These are phyloP conservation scores for Imleria badia DNA, from an alignment of 768 basidiomycete species.

Conservation along the genomic window DNA sequence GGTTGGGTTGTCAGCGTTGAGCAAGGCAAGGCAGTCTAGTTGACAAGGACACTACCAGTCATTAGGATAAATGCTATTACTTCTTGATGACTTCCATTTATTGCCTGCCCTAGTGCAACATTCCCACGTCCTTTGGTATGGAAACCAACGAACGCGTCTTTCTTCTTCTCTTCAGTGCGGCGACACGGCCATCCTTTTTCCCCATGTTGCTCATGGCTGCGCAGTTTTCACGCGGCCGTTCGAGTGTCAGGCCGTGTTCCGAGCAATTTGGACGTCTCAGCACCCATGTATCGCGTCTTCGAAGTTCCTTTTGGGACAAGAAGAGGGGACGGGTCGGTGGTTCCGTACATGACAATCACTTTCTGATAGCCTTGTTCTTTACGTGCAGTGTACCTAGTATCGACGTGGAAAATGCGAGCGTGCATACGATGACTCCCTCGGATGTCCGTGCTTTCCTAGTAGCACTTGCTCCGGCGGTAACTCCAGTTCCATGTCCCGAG, in stretches of 20 bases:
- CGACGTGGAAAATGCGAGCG: no score
- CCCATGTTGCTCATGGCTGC: slow-evolving; percentile 90
- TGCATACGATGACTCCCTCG: no score
- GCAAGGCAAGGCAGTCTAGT: no score
- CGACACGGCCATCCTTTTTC: slow-evolving; percentile 76
- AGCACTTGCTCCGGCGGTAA: no score
- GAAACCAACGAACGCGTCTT: neutral
- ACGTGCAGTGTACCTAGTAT: neutral
- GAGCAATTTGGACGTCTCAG: slow-evolving; percentile 79
- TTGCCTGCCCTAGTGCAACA: slow-evolving; percentile 21
- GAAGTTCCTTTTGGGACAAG: slow-evolving; percentile 28
- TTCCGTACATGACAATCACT: slow-evolving; percentile 38
- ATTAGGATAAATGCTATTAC: no score
- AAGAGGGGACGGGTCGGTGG: slow-evolving; percentile 79
- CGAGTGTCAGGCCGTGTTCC: slow-evolving; percentile 87
- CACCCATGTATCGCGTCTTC: slow-evolving; percentile 62
- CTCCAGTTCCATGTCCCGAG: no score
- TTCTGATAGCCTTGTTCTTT: neutral
- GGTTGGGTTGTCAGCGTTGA: slow-evolving; percentile 43
- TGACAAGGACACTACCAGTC: no score
- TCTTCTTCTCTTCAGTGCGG: slow-evolving; percentile 58
- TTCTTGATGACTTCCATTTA: no score
- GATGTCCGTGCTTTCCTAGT: no score
- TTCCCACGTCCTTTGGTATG: slow-evolving; percentile 13
- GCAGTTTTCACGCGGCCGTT: slow-evolving; percentile 65